Base-by-base conservation (phyloP, 2,329 filamentous ascomycete species). In the Rutstroemia sydowiana region DNA sequence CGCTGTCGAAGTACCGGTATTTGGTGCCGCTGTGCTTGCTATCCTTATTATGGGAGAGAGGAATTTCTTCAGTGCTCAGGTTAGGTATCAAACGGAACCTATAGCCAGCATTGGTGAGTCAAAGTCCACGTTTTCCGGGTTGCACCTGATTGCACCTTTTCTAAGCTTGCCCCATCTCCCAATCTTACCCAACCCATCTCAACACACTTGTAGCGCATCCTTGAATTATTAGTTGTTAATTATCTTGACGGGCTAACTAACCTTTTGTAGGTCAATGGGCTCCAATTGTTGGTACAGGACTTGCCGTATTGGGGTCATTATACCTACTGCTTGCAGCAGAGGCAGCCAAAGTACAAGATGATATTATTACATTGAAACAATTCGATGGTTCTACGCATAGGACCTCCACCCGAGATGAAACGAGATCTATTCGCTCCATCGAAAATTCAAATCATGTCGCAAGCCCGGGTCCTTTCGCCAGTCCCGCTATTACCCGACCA, bases 1-100 rank as follows among this genome's bases (percentile, higher is more conserved):
- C 13, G 78, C 75, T 31, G 71, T 82, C 1, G 78, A 82, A 51
- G 70, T 82, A 3, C 79, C 79, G 0, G 58, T 86, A 0, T 84
- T 85, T 51, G 74, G 72, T 1, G 77, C 72, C 5, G 78, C 78
- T 1, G 76, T 84, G 0, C 52, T 84, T 1, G 74, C 77, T 1
- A 78, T 85, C 5, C 67, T 86, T 3, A 69, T 82, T 3, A 65
- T 81, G 0, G 83, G 83, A 0, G 83, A 86, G 65, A 70, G 71
- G 30, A 86, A 87, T 57, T 81, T 86, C 57, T 85, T 74, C 58
- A 84, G 78, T 44, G 18, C 50, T 0, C 78, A 76, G 51, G 70
- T 86, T 3, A 59, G 56, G 0, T 82, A 78, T 53, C 73, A 82
- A 55, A 84, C 78, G 0, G 83, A 87, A 55, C 79, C 81, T 0